Base-by-base conservation (phyloP, 2,329 filamentous ascomycete genomes). In the Sphaerulina vaccinii region DNA sequence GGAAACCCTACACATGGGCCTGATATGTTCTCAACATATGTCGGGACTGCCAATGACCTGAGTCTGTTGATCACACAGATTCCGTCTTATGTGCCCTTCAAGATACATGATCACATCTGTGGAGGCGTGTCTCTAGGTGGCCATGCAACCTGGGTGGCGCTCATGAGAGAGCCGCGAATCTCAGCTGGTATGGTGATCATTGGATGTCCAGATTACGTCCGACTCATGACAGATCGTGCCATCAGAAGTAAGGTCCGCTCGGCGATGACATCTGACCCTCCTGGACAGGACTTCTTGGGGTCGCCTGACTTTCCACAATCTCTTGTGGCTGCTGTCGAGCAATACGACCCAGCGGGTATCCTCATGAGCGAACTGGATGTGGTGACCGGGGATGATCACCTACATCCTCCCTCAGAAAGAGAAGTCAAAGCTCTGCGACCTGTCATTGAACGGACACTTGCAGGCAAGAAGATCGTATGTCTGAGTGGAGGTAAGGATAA, bases 81-180 rank as follows among this genome's bases (percentile, higher is more conserved):
- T 1, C 82, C 82, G n/a, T 83, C 83, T 0, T 95, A 91, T 65
- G 72, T 93, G 18, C 61, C 52, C 57, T 73, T 73, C 51, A 68
- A 61, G 4, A 76, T 84, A 43, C 70, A 70, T 11, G 79, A 83
- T 45, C 84, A 96, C 68, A 70, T 95, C 9, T 87, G 86, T 9
- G 76, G 95, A 33, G 93, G 93, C 0, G 82, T 95, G 52, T 92
- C 87, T 19, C 74, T 97, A 1, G 93, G 93, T 5, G 93, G 89
- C 0, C 93, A 97, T 69, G 83, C 87, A 10, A 85, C 86, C 1
- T 97, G 92, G 90, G 87, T 95, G 66, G 79, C 84, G 22, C 72
- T 96, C 52, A 80, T 96, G 39, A 80, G 83, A 32, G 91, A 97
- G 54, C 82, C 85, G 15, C 80, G 90, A 57, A 80, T 97, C 49